Base-by-base conservation (phyloP, 2,329 filamentous ascomycete species). In the Pseudopyrenochaeta lycopersici region DNA sequence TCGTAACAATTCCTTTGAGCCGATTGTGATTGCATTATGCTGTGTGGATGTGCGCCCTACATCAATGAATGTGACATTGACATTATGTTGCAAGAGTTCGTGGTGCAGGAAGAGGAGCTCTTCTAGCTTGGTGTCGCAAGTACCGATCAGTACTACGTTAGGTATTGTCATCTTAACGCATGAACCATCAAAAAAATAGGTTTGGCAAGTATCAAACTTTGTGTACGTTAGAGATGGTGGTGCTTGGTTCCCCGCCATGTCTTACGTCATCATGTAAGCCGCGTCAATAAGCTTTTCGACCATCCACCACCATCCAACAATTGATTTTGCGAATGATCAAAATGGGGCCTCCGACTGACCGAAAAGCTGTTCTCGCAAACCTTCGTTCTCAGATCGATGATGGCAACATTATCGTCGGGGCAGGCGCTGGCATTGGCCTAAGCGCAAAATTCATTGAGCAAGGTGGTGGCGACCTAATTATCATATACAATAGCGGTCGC, bases 401-500 rank as follows among this genome's bases (percentile, higher is more conserved):
- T 54, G 84, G 83, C 30, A 81, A 82, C 39, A 79, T 85, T 49
- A 86, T 90, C 43, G 82, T 90, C 39, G 88, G 88, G n/a, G 88
- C 87, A 0, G 88, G 88, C 10, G 88, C 88, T 20, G 84, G 87
- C 38, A 89, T 89, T 52, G 88, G 88, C 0, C 81, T 91, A 3
- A 88, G 87, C 2, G 88, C 88, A 54, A 91, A 91, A 64, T 88
- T 84, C 64, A 83, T 90, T 59, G 88, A 91, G 71, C 81, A 82
- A 40, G 88, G 88, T 32, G 87, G 88, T 55, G 85, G 83, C 12
- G 88, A 90, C 64, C 77, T 91, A 36, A 89, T 91, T 66, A 85
- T 90, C 57, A 83, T 90, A 63, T 90, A 90, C 78, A 90, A 90
- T 72, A 88, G 85, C 32, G 88, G 88, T 0, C 83, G 88, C 3